phyloP scores from a whole-genome alignment of 2,329 filamentous ascomycete genomes.

The Colletotrichum sp. region DNA sequence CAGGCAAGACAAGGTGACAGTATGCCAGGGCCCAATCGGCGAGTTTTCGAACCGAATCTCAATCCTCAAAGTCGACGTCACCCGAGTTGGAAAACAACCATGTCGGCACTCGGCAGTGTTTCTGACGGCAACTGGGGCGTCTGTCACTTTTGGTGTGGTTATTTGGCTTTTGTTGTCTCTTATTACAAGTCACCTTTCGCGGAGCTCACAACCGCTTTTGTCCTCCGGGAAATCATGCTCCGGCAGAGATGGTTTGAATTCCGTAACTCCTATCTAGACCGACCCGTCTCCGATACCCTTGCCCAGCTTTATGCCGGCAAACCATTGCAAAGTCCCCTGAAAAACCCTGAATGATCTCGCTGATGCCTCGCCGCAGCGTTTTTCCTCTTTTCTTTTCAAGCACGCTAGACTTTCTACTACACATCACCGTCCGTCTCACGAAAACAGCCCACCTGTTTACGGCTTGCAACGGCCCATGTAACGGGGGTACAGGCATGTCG shows the following conservation, averaged over 20 bases:
- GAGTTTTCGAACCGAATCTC: not conserved
- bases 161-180: not conserved
- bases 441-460: slow-evolving; percentile 40
- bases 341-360: slow-evolving; percentile 6
- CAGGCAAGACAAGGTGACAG: not conserved
- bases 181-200: not conserved
- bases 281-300: slow-evolving; percentile 4
- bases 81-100: not conserved
- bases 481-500: slow-evolving; percentile 77
- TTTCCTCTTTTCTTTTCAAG: not conserved
- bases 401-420: not conserved
- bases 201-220: not conserved
- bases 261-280: slow-evolving; percentile 20
- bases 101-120: not conserved
- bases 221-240: not conserved
- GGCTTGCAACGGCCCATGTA: slow-evolving; percentile 85
- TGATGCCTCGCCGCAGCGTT: slow-evolving; percentile 2
- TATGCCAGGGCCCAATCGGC: not conserved
- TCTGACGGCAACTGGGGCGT: not conserved
- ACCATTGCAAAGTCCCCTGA: slow-evolving; percentile 10
- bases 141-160: not conserved
- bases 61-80: not conserved
- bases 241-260: slow-evolving; percentile 2
- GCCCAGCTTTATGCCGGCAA: slow-evolving; percentile 8
- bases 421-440: not conserved